Base-by-base conservation (phyloP, 768 basidiomycete species). In the Rhizopogon roseolus region DNA sequence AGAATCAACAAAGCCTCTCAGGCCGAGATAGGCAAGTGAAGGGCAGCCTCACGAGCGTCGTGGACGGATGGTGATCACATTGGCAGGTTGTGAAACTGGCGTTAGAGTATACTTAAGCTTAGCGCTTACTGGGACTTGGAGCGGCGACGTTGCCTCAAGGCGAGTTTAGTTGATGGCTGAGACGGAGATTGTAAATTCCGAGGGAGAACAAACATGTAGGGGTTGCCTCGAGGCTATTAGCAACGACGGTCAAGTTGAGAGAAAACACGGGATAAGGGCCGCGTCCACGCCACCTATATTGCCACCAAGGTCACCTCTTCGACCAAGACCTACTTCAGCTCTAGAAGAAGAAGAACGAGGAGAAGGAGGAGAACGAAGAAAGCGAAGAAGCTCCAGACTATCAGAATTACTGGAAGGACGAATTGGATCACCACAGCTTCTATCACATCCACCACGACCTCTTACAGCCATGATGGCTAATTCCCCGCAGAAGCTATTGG, bases 271-370 rank as follows among this genome's bases (percentile, higher is more conserved):
- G 3, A 32, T 32, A 32, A 36, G 11, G 10, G 13, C 34, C 34
- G 3, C 25, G 34, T 16, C 56, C 44, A 16, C 29, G 56, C 62
- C 66, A 57, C 58, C 64, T 46, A 59, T 59, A 41, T 63, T 69
- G 46, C 62, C 70, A 55, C 65, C 67, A 9, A 66, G 67, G 49
- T 64, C 66, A 19, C 67, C 66, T 55, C 65, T 64, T 50, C 68
- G 62, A 46, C 67, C 51, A 22, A 49, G 65, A 59, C 52, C 67
- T 55, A 66, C 70, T 36, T 22, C 32, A 14, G 17, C 22, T 17
- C 7, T 34, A 22, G 32, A 9, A 14, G 32, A 48, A 34, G 32
- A 48, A 36, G 34, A 36, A 17, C 32, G 3, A 22, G 37, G 6
- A 38, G 32, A 46, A 46, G 29, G 17, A 13, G 11, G 14, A 46